phyloP scores from a whole-genome alignment of 2,329 filamentous ascomycete species.

The Ascochyta clinopodiicola region DNA sequence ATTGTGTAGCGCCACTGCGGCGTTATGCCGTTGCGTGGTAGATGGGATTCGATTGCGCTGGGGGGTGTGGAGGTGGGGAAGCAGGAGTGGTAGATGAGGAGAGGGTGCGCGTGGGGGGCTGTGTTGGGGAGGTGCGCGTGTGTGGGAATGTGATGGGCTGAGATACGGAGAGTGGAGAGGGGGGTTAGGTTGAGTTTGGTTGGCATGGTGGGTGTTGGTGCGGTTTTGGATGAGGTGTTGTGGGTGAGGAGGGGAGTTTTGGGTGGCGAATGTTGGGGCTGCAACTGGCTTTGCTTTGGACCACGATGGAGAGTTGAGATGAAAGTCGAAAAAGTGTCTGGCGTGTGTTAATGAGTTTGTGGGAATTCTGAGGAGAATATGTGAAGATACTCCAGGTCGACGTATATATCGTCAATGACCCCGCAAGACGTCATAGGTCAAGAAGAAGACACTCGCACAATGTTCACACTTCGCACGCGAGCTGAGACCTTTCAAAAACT shows the following conservation, averaged over 20 bases:
- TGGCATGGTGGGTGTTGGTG: conserved; percentile 8
- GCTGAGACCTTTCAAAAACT: not conserved
- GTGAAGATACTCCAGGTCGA: not conserved
- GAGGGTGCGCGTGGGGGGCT: conserved; percentile 66
- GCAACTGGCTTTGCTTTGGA: too few species aligned
- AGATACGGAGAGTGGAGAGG: conserved; percentile 61
- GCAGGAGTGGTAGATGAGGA: conserved; percentile 69
- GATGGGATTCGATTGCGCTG: conserved; percentile 62
- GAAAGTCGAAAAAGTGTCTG: too few species aligned
- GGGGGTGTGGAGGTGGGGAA: conserved; percentile 57
- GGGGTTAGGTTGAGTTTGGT: conserved; percentile 47
- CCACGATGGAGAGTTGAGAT: too few species aligned
- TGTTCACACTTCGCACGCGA: too few species aligned
- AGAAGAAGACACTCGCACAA: not conserved
- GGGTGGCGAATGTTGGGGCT: not conserved
- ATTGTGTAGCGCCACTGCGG: conserved; percentile 75
- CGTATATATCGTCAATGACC: conserved; percentile 5
- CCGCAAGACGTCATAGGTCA: conserved; percentile 21
- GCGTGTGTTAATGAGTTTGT: too few species aligned
- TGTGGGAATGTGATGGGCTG: conserved; percentile 64
- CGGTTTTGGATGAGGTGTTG: not conserved
- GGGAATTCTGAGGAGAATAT: not conserved
- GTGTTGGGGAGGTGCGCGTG: conserved; percentile 68
- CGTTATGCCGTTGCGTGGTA: conserved; percentile 57
- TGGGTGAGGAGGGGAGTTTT: not conserved